Conservation (phyloP, 441 rosid genomes). For the Sinapis alba region DNA sequence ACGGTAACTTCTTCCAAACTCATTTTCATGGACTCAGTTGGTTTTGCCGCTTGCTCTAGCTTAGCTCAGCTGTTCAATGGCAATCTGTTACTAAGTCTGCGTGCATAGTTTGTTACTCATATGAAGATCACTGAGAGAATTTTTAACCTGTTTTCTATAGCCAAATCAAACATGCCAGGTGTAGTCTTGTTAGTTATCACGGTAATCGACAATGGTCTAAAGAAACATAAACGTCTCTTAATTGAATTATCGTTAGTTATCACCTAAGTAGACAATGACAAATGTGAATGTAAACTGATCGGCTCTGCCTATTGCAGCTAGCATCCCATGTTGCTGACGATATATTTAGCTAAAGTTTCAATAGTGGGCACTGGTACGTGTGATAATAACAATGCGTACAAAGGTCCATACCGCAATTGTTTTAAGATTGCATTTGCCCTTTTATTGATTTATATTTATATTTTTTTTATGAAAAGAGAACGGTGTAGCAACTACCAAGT, state of each 20-base stretch:
- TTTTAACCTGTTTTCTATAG: not conserved
- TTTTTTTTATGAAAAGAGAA: not conserved
- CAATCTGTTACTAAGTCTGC: not conserved
- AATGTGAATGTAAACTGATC: not conserved
- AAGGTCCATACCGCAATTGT: conserved; percentile 22
- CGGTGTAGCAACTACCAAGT: conserved; percentile 32
- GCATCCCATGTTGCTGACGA: not conserved
- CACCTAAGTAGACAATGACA: not conserved
- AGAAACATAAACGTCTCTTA: not conserved
- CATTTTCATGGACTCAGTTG: not conserved
- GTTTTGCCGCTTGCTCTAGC: not conserved
- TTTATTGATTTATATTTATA: not conserved
- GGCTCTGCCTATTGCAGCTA: not conserved
- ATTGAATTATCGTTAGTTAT: not conserved
- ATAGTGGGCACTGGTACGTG: conserved; percentile 32
- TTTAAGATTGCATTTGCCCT: not conserved
- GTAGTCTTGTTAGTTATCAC: not conserved
- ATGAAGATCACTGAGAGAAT: not conserved
- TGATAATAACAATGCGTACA: conserved; percentile 26
- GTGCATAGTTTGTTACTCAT: not conserved
- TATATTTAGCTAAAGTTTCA: conserved; percentile 1
- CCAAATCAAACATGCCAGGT: not conserved
- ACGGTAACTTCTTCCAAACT: not conserved
- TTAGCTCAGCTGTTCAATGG: not conserved
- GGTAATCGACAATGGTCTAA: not conserved